A percentile compares a stretch with the other conserved stretches of the same genome.
Evolutionary conservation across 495 filamentous ascomycete species (phyloP).

Genomic region (Apodospora peruviana): DNA sequence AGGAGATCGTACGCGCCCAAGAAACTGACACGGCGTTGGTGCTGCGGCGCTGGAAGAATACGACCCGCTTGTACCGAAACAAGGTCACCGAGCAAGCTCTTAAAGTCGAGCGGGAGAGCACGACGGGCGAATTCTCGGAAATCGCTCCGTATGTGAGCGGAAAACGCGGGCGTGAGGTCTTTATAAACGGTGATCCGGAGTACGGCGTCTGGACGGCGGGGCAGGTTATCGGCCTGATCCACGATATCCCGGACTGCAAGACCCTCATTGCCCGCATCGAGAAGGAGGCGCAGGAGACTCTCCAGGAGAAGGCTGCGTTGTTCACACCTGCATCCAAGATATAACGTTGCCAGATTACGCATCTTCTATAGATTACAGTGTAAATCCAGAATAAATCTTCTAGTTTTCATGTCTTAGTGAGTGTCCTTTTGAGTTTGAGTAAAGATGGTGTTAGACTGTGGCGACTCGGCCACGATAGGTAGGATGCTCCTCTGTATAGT

Average conservation of each 20-base stretch:
- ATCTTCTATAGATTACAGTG: no score
- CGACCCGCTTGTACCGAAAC: conserved; percentile 80
- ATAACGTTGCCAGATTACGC: no score
- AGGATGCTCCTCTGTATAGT: no score
- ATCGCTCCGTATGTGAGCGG: conserved; percentile 87
- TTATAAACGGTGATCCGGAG: conserved; percentile 85
- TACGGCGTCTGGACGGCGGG: conserved; percentile 73
- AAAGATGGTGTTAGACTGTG: no score
- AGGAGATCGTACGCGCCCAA: conserved; percentile 79
- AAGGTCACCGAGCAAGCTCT: conserved; percentile 76
- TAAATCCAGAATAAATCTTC: no score
- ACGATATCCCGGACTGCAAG: conserved; percentile 59
- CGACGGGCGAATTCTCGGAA: conserved; percentile 84
- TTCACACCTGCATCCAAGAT: conserved; percentile 36
- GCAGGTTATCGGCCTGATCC: conserved; percentile 60
- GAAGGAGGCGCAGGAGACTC: conserved; percentile 52
- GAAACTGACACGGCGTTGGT: conserved; percentile 91
- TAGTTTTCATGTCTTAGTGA: no score
- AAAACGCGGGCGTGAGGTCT: conserved; percentile 86
- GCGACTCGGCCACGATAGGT: no score
- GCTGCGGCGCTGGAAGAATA: conserved; percentile 89
- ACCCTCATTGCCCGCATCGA: conserved; percentile 52
- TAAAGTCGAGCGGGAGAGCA: conserved; percentile 79
- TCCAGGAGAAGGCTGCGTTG: conserved; percentile 37
- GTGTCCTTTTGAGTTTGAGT: no score